Evolutionary conservation across 2,329 filamentous ascomycete species (phyloP).

Genomic region (Aspergillus amoenus): DNA sequence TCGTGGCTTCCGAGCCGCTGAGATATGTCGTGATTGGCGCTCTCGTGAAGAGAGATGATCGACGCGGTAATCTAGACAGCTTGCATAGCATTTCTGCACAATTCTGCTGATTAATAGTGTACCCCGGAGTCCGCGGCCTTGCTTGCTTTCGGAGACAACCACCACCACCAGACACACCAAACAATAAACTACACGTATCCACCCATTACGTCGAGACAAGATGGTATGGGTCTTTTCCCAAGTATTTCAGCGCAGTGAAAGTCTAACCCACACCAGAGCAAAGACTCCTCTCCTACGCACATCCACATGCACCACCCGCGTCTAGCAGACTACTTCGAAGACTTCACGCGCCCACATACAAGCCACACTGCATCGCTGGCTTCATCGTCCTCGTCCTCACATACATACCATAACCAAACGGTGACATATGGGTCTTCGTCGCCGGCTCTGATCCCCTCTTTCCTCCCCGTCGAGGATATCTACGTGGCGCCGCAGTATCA

Average conservation of each 20-base stretch:
- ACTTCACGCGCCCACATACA: constrained; percentile 48
- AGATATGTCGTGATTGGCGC: background rate
- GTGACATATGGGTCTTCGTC: constrained; percentile 33
- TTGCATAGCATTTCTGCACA: background rate
- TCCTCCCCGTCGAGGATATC: constrained; percentile 59
- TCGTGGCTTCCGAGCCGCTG: background rate
- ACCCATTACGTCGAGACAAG: background rate
- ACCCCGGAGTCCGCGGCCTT: background rate
- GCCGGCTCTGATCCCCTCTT: constrained; percentile 38
- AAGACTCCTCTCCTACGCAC: constrained; percentile 51
- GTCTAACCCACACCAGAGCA: constrained; percentile 37
- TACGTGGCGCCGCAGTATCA: constrained; percentile 60
- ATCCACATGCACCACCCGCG: constrained; percentile 50
- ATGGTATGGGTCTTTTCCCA: background rate
- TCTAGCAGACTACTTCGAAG: constrained; percentile 51
- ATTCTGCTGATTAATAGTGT: background rate
- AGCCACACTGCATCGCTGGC: constrained; percentile 20
- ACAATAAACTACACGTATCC: background rate
- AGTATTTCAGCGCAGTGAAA: background rate
- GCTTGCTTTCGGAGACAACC: background rate
- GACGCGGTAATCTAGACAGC: background rate
- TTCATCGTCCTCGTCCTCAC: constrained; percentile 11
- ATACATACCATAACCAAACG: constrained; percentile 17
- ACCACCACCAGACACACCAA: background rate
- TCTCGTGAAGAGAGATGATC: background rate